These are phyloP conservation scores for Mentha longifolia DNA, from an alignment of 257 asterid species.

Conservation along the genomic window DNA sequence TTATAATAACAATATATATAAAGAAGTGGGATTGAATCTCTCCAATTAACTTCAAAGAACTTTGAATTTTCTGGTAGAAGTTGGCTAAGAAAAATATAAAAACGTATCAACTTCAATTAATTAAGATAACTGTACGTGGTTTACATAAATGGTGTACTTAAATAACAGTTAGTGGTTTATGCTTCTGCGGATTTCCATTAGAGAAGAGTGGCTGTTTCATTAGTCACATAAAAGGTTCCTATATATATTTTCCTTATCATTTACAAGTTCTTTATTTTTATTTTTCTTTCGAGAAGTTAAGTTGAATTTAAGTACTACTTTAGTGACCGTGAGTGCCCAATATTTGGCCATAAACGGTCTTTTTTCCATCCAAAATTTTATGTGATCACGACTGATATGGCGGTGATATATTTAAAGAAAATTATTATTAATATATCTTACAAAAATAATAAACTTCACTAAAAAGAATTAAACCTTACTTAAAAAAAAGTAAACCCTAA, in stretches of 20 bases:
- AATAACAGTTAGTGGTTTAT: constrained; percentile 32
- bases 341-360: neutral
- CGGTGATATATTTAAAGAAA: too few relatives aligned
- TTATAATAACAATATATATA: neutral
- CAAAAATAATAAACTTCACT: too few relatives aligned
- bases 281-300: neutral
- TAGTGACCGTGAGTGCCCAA: neutral
- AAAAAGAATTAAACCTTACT: too few relatives aligned
- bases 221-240: neutral
- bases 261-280: neutral
- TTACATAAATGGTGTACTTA: neutral
- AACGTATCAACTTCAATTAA: neutral
- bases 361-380: too few relatives aligned
- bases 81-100: neutral
- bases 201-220: neutral
- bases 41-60: too few relatives aligned
- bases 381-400: too few relatives aligned
- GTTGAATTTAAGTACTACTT: neutral
- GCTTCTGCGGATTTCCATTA: constrained; percentile 28
- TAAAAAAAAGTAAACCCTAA: too few relatives aligned
- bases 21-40: too few relatives aligned
- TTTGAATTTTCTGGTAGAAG: neutral
- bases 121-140: constrained; percentile 2
- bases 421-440: too few relatives aligned
- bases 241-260: neutral